Evolutionary conservation across 2,329 filamentous ascomycete genomes (phyloP), one percentile per base, ranked within the genome.

Genomic region (Coniochaeta pulveracea): DNA sequence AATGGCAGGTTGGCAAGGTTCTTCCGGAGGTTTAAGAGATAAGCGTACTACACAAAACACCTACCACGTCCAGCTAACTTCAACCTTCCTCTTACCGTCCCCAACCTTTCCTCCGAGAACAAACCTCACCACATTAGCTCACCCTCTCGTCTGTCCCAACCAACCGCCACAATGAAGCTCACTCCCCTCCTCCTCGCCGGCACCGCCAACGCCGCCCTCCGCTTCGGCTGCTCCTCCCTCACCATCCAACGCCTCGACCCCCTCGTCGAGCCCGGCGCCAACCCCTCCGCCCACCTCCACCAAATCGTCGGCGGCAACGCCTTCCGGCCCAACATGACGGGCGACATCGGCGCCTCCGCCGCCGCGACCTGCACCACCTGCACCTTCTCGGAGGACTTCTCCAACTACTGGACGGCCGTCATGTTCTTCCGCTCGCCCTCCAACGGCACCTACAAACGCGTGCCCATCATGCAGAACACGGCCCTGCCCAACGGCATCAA

Each of bases 391-490:
- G 45, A 48, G 23, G 43, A 48, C 34, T 47, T 48, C 31, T 44
- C 41, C 41, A 48, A 48, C 42, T 48, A 48, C 43, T 48, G 46
- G 46, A 48, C 46, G 4, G 43, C 44, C 34, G 44, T 47, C 33
- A 39, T 48, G 43, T 48, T 43, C 39, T 47, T 48, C 40, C 41
- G 42, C 35, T 40, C 43, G 34, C 21, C 35, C n/a, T 19, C 28
- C 36, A 48, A 48, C 37, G 46, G 46, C 33, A 38, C 41, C 14
- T 48, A 47, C 36, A 47, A 33, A 28, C 36, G 36, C 6, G 36
- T 38, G 2, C 33, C 14, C 46, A 51, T 46, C 29, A 38, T 41
- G 19, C 30, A 37, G 24, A 38, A 40, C 18, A 26, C 40, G 24
- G 37, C 38, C 3, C 37, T 42, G 31, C 34, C 33, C 10, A 34